Evolutionary conservation across 2,329 filamentous ascomycete species (phyloP).

Genomic region (Penicillium sclerotiorum): DNA sequence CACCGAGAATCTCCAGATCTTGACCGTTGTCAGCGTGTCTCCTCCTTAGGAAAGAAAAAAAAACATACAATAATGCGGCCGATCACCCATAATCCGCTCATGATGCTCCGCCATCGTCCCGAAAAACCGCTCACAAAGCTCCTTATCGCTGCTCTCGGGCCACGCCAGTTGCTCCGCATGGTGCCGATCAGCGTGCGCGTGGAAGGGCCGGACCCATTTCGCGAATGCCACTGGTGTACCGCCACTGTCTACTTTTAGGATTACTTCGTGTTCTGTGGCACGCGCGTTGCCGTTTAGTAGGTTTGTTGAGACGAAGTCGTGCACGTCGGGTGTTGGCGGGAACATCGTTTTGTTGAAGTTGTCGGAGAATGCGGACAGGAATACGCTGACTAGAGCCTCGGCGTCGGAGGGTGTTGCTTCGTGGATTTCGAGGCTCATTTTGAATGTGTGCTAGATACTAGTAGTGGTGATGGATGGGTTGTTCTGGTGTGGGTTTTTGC

Average conservation of each 20-base stretch:
- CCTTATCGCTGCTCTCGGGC: slow-evolving; percentile 19
- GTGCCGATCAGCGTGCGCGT: slow-evolving; percentile 8
- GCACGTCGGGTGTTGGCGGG: slow-evolving; percentile 26
- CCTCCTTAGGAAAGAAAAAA: slow-evolving; percentile 5
- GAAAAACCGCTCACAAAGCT: slow-evolving; percentile 26
- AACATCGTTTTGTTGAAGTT: slow-evolving; percentile 26
- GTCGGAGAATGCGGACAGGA: slow-evolving; percentile 27
- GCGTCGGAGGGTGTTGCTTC: slow-evolving; percentile 20
- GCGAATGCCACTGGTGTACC: slow-evolving; percentile 24
- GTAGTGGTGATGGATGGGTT: too few species aligned
- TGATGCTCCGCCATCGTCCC: slow-evolving; percentile 19
- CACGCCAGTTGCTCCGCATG: slow-evolving; percentile 9
- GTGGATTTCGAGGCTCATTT: slow-evolving; percentile 22
- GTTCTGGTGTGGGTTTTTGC: not conserved
- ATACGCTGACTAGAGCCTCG: slow-evolving; percentile 19
- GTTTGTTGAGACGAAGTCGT: slow-evolving; percentile 17
- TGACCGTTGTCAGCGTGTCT: too few species aligned
- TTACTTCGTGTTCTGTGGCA: slow-evolving; percentile 7
- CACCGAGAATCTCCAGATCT: slow-evolving; percentile 31
- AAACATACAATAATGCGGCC: slow-evolving; percentile 30
- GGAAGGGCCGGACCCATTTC: slow-evolving; percentile 26
- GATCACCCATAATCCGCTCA: slow-evolving; percentile 19
- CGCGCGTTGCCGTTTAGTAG: slow-evolving; percentile 5
- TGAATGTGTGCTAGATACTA: not conserved
- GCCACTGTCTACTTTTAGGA: slow-evolving; percentile 18